Base-by-base conservation (phyloP, 2,329 filamentous ascomycete genomes). In the Colletotrichum lindemuthianum region DNA sequence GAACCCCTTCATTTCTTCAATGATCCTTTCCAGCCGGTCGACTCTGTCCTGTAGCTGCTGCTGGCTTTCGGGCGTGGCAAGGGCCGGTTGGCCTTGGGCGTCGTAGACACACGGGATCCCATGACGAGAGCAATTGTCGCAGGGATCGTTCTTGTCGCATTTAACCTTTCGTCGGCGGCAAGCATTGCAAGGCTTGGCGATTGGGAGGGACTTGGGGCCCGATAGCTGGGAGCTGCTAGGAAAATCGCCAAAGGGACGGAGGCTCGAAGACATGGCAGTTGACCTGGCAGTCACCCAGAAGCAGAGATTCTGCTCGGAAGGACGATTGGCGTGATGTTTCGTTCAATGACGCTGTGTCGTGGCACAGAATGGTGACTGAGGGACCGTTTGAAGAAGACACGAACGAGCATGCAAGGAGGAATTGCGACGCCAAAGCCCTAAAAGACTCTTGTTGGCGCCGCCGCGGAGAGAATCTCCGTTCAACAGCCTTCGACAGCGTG, bases 101-200 rank as follows among this genome's bases (percentile, higher is more conserved):
- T 65, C 63, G 52, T 65, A 65, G 47, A 61, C 47, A 47, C 63
- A 65, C 16, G 56, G n/a, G 6, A 61, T 61, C 45, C 63, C 63
- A 45, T 65, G 59, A 10, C 52, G 51, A 24, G 51, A 39, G 12
- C 63, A 65, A 32, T 61, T 63, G 44, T 55, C 43, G 47, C 66
- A 67, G 13, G 66, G 66, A 45, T 59, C 48, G 32, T 59, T 52
- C 36, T 63, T 65, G 51, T 67, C 63, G 55, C 66, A 67, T 36
- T 60, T 65, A 13, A 67, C 63, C 34, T 65, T 65, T 15, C 66
- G 58, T 8, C 53, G 52, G 32, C 63, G 54, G 44, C 66, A 67
- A 15, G 40, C 50, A 16, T 41, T 56, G 41, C 66, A 67, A 36
- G 63, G 63, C 47, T 65, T 65, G 58, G 56, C 63, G 59, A 63